Base-by-base conservation (phyloP, 257 asterid species). In the Capsicum pubescens region DNA sequence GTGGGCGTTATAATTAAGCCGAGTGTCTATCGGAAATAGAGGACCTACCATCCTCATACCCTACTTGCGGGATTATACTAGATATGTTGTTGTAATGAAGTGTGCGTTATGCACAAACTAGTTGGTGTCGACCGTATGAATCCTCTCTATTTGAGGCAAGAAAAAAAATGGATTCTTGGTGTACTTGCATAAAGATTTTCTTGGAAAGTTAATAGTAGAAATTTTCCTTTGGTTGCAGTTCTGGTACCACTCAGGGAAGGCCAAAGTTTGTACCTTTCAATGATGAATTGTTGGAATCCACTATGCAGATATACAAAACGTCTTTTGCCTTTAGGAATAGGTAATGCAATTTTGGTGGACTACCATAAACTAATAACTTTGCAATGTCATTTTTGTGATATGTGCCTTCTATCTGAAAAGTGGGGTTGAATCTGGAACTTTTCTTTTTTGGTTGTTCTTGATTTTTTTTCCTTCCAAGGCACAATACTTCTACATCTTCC, bases 231-330 rank as follows among this genome's bases (percentile, higher is more conserved):
- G 88, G 46, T 87, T 89, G 88, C 93, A 97, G 99, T 84, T 97
- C 99, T 19, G 99, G 99, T 67, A 97, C 99, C 0, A 95, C 98
- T 87, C 95, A 91, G 66, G 99, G 99, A 87, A 97, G 90, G 96
- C 99, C 99, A 19, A 97, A 97, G 95, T 92, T 97, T 87, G 99
- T 97, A 58, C 99, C 99, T 83, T 97, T 97, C 91, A 97, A 94
- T 88, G 98, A 95, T 84, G 99, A 92, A 84, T 88, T 97, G 90
- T 87, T 95, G 96, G 97, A 97, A 54, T 87, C 91, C 82, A 97
- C 99, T 14, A 91, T 90, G 94, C 99, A 95, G 81, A 91, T 97
- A 19, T 95, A 60, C 91, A 93, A 91, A 88, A 97, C 99, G 5
- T 97, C 99, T 32, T 94, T 92, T 84, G 90, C 99, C 32, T 95